These are phyloP conservation scores for Pseudocercospora ulei DNA, from an alignment of 2,329 filamentous ascomycete genomes.

Conservation along the genomic window DNA sequence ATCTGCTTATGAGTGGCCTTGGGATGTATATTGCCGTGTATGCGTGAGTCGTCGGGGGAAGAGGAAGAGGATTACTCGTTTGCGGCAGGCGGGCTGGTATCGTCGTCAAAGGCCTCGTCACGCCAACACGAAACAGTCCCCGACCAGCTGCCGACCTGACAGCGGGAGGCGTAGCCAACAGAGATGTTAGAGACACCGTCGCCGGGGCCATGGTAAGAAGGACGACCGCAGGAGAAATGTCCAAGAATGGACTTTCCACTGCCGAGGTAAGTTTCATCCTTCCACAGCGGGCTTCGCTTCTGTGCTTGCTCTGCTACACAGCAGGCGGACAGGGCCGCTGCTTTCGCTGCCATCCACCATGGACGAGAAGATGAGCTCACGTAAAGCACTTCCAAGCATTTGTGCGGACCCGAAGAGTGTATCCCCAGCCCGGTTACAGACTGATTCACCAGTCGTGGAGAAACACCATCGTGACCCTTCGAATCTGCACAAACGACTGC, in stretches of 20 bases:
- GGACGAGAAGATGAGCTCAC: constrained; percentile 9
- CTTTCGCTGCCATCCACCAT: background rate
- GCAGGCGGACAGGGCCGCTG: constrained; percentile 1
- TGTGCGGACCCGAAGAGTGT: constrained; percentile 15
- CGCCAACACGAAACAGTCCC: constrained; percentile 14
- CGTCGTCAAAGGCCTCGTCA: constrained; percentile 18
- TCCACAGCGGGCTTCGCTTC: no score
- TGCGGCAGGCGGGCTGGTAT: constrained; percentile 16
- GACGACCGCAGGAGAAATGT: constrained; percentile 2
- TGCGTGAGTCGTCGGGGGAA: constrained; percentile 10
- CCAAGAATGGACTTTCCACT: background rate
- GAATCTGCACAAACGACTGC: constrained; percentile 20
- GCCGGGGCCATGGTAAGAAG: constrained; percentile 4
- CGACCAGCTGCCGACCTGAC: constrained; percentile 18
- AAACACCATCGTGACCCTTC: constrained; percentile 18
- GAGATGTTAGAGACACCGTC: constrained; percentile 8
- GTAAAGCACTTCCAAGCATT: constrained; percentile 19
- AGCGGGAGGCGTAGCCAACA: constrained; percentile 20
- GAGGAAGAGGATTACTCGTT: background rate
- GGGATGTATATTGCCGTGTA: constrained; percentile 17
- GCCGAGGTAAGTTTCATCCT: no score
- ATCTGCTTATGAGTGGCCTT: constrained; percentile 11
- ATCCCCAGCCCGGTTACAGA: constrained; percentile 20
- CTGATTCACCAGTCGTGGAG: constrained; percentile 17
- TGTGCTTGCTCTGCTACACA: background rate